phyloP scores from a whole-genome alignment of 2,329 filamentous ascomycete species.

The Pseudovirgaria hyperparasitica region DNA sequence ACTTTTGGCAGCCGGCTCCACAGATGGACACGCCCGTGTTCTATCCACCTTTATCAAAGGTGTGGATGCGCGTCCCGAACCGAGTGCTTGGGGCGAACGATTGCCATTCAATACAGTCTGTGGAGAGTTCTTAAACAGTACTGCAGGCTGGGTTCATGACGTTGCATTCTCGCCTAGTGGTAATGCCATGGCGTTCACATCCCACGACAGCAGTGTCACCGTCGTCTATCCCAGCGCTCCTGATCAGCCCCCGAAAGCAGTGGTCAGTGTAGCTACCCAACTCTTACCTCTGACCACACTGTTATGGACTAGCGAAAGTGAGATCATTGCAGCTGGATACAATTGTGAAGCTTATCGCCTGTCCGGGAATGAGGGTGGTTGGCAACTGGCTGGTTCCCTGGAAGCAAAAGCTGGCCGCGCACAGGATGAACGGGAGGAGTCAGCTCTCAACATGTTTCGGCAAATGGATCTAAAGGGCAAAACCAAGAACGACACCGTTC shows the following conservation, averaged over 20 bases:
- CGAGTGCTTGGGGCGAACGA: slow-evolving; percentile 85
- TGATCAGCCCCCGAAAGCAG: slow-evolving; percentile 80
- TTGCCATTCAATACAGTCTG: slow-evolving; percentile 98
- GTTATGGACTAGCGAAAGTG: slow-evolving; percentile 81
- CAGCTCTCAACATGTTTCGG: slow-evolving; percentile 92
- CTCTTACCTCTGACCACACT: slow-evolving; percentile 85
- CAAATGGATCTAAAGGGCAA: slow-evolving; percentile 99
- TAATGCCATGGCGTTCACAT: slow-evolving; percentile 83
- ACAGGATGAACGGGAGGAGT: slow-evolving; percentile 64
- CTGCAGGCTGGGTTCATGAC: slow-evolving; percentile 90
- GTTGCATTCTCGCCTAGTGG: slow-evolving; percentile 88
- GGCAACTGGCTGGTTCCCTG: slow-evolving; percentile 71
- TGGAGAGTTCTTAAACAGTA: slow-evolving; percentile 91
- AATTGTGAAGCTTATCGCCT: slow-evolving; percentile 83
- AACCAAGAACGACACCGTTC: slow-evolving; percentile 77
- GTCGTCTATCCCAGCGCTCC: slow-evolving; percentile 88
- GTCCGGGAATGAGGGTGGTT: slow-evolving; percentile 63
- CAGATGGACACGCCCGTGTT: slow-evolving; percentile 89
- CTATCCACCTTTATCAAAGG: slow-evolving; percentile 96
- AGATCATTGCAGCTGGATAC: slow-evolving; percentile 92
- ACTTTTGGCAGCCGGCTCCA: slow-evolving; percentile 86
- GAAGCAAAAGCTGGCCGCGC: slow-evolving; percentile 54
- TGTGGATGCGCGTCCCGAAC: slow-evolving; percentile 72
- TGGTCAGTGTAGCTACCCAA: slow-evolving; percentile 81
- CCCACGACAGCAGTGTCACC: slow-evolving; percentile 93